phyloP scores from a whole-genome alignment of 371 early-diverging fungal genomes.

The Circinella umbellata region DNA sequence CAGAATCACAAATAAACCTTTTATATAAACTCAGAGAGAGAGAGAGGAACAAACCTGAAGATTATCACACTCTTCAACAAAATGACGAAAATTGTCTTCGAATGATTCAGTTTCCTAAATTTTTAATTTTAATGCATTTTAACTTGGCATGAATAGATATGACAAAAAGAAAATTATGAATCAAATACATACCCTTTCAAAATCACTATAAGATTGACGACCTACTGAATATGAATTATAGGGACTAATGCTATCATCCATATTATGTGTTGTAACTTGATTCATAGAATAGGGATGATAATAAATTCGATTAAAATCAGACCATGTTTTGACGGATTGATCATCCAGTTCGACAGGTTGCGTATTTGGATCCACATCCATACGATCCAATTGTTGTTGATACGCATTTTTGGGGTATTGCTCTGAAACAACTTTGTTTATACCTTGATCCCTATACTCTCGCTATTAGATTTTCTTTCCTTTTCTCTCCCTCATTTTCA shows the following conservation, averaged over 20 bases:
- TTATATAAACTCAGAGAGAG: neutral
- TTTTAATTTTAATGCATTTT: neutral
- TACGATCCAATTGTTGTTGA: slow-evolving; percentile 57
- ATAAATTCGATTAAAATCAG: slow-evolving; percentile 79
- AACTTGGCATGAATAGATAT: no score
- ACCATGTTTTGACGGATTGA: slow-evolving; percentile 69
- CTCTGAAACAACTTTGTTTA: slow-evolving; percentile 44
- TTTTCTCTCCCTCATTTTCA: neutral
- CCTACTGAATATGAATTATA: slow-evolving; percentile 80
- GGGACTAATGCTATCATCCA: slow-evolving; percentile 69
- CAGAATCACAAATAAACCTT: no score
- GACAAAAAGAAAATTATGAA: neutral
- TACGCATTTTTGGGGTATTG: slow-evolving; percentile 50
- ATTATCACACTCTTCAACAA: slow-evolving; percentile 86
- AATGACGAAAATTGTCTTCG: slow-evolving; percentile 78
- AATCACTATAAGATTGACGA: slow-evolving; percentile 64
- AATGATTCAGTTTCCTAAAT: slow-evolving; percentile 59
- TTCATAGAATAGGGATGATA: slow-evolving; percentile 78
- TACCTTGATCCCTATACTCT: slow-evolving; percentile 52
- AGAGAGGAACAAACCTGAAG: slow-evolving; percentile 56
- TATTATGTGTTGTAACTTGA: slow-evolving; percentile 62
- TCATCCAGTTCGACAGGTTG: slow-evolving; percentile 30
- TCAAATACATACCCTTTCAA: slow-evolving; percentile 49
- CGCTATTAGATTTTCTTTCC: neutral
- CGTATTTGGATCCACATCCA: slow-evolving; percentile 28